Conservation (phyloP, 2,329 filamentous ascomycete species). For the Dendrostoma leiphaemia region DNA sequence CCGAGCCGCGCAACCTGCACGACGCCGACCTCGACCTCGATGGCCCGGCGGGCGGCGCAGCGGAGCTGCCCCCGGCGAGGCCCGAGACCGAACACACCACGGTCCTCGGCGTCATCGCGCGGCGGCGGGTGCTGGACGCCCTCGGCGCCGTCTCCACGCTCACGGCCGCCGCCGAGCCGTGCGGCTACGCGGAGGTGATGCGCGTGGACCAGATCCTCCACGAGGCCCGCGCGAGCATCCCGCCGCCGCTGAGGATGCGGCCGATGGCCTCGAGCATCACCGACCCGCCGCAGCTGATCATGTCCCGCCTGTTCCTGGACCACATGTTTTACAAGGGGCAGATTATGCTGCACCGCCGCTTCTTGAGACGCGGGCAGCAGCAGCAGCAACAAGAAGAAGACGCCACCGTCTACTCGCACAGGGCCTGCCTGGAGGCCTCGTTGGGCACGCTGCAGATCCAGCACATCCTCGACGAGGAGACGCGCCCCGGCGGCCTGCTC, state of each 20-base stretch:
- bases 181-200: slow-evolving; percentile 22
- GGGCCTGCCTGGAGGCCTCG: slow-evolving; percentile 23
- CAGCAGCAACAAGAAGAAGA: slow-evolving; percentile 9
- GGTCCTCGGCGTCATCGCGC: neutral
- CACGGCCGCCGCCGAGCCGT: slow-evolving; percentile 12
- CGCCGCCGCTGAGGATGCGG: slow-evolving; percentile 23
- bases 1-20: slow-evolving; percentile 3
- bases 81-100: slow-evolving; percentile 4
- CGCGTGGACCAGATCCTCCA: slow-evolving; percentile 24
- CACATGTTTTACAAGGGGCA: slow-evolving; percentile 29
- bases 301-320: slow-evolving; percentile 27
- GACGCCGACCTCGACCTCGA: slow-evolving; percentile 2
- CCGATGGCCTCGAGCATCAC: slow-evolving; percentile 20
- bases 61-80: slow-evolving; percentile 1
- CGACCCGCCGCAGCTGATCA: slow-evolving; percentile 26
- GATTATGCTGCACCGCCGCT: slow-evolving; percentile 30
- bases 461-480: slow-evolving; percentile 23
- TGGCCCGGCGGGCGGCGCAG: too few species aligned
- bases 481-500: slow-evolving; percentile 4
- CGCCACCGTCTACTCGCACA: slow-evolving; percentile 25
- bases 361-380: slow-evolving; percentile 18
- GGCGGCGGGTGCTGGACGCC: slow-evolving; percentile 15
- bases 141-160: slow-evolving; percentile 15
- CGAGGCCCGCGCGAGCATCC: slow-evolving; percentile 23
- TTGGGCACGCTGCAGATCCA: slow-evolving; percentile 25